A percentile compares a stretch with the other conserved stretches of the same genome.
These are phyloP conservation scores for Fusarium verrucosum DNA, from an alignment of 2,329 filamentous ascomycete species.

Conservation along the genomic window DNA sequence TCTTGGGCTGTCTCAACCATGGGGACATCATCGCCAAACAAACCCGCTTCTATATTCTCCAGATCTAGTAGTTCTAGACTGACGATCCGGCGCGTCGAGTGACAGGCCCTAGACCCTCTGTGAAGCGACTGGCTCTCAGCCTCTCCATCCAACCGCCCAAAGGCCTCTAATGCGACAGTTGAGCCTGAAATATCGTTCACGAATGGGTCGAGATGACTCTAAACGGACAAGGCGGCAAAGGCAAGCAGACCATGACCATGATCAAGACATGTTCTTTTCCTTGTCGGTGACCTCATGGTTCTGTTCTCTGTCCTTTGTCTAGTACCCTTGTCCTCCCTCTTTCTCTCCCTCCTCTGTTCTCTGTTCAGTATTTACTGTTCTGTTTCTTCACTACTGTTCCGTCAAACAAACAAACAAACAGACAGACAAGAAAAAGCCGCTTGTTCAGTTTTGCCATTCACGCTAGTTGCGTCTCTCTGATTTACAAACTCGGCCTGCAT, in stretches of 20 bases:
- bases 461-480: slow-evolving; percentile 37
- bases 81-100: slow-evolving; percentile 27
- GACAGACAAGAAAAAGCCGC: slow-evolving; percentile 14
- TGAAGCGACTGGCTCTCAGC: slow-evolving; percentile 35
- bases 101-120: slow-evolving; percentile 18
- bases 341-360: slow-evolving; percentile 4
- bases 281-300: slow-evolving; percentile 30
- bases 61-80: background rate
- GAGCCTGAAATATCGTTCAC: slow-evolving; percentile 17
- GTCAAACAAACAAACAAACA: slow-evolving; percentile 28
- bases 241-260: background rate
- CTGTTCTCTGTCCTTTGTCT: slow-evolving; percentile 22
- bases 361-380: slow-evolving; percentile 17
- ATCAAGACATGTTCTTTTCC: background rate
- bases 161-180: slow-evolving; percentile 17
- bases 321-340: slow-evolving; percentile 7
- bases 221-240: slow-evolving; percentile 18
- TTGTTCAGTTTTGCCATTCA: slow-evolving; percentile 25
- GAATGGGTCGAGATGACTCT: slow-evolving; percentile 31
- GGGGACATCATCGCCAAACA: slow-evolving; percentile 23
- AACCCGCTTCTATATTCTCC: slow-evolving; percentile 4
- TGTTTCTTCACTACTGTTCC: slow-evolving; percentile 9
- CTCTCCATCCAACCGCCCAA: slow-evolving; percentile 23
- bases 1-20: slow-evolving; percentile 17
- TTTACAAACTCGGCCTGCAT: slow-evolving; percentile 3